Evolutionary conservation across 768 basidiomycete genomes (phyloP), one percentile per base, ranked within the genome.

Genomic region (Leucosporidium yakuticum): DNA sequence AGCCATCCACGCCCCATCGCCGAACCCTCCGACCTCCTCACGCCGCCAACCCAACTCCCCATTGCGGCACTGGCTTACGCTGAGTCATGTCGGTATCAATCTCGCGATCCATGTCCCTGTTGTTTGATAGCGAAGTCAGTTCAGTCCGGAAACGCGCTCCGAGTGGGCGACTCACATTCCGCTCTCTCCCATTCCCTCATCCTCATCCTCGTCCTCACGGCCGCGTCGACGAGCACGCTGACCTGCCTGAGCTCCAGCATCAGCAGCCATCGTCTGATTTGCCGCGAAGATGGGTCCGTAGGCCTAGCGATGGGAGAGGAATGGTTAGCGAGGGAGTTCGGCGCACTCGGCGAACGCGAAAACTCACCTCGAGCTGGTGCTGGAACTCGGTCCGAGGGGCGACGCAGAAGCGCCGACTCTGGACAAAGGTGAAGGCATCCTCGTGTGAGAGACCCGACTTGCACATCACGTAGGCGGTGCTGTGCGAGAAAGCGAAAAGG

Each of bases 211-310:
- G 48, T 74, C 73, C 17, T 65, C 68, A 27, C 90, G 83, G 77
- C 91, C 91, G 74, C 89, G 84, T 49, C 83, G 78, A 65, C 84
- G 80, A 17, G 69, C 66, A 1, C 74, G 65, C 34, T 83, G 78
- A 2, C 82, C 82, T 12, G 81, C 76, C 62, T 82, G 81, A 60
- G 78, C 80, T 20, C 77, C 70, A 0, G 86, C 86, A 74, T 69
- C 71, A 4, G 81, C 79, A 7, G 85, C 85, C 39, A 91, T 83
- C 0, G 89, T 88, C 29, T 85, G 81, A 64, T 81, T 85, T 14
- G 92, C 92, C 74, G 85, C 86, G 77, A 93, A 90, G 76, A 95
- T 95, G 6, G 91, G 89, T 78, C 94, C 90, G 72, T 93, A 95
- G 81, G 93, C 92, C 91, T 93, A 74, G 54, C 20, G 8, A n/a